Percentiles rank a stretch among this genome's conserved stretches.
These are phyloP conservation scores for Gossypium sturtianum DNA, from an alignment of 345 rosid species.

Conservation along the genomic window DNA sequence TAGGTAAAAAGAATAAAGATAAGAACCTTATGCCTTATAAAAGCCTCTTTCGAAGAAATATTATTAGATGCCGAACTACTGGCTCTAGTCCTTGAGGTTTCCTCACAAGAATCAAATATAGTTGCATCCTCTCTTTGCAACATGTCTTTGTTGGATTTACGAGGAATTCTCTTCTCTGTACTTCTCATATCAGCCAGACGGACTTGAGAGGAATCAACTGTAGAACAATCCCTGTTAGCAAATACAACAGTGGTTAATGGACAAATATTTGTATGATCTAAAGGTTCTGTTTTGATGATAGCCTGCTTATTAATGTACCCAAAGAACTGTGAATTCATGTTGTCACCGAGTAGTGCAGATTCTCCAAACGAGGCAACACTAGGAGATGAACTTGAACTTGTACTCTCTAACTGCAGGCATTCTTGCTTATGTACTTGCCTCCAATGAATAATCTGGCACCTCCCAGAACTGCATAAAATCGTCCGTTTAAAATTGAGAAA, in stretches of 20 bases:
- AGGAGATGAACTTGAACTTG: conserved; percentile 41
- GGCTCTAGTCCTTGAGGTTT: conserved; percentile 23
- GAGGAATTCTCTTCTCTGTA: conserved; percentile 30
- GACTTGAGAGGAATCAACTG: conserved; percentile 34
- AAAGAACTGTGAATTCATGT: conserved; percentile 28
- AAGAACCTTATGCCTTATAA: conserved; percentile 42
- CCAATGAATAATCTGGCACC: conserved; percentile 94
- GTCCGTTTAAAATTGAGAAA: conserved; percentile 8
- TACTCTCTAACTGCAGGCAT: conserved; percentile 41
- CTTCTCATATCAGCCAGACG: conserved; percentile 38
- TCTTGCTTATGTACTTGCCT: conserved; percentile 71
- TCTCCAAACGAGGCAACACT: conserved; percentile 32
- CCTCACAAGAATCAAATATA: conserved; percentile 28
- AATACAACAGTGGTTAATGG: conserved; percentile 20
- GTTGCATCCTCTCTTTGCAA: conserved; percentile 30
- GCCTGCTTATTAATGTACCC: conserved; percentile 29
- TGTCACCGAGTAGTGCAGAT: conserved; percentile 23
- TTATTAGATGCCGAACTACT: conserved; percentile 17
- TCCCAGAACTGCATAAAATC: conserved; percentile 62
- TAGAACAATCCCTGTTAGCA: conserved; percentile 26
- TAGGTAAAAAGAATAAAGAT: not conserved
- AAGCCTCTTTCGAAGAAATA: conserved; percentile 28
- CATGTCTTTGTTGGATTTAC: conserved; percentile 38
- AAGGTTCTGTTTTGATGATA: conserved; percentile 22
- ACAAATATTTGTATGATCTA: conserved; percentile 21